Conservation (phyloP, 805 yeast genomes). For the Lachancea fermentati region DNA sequence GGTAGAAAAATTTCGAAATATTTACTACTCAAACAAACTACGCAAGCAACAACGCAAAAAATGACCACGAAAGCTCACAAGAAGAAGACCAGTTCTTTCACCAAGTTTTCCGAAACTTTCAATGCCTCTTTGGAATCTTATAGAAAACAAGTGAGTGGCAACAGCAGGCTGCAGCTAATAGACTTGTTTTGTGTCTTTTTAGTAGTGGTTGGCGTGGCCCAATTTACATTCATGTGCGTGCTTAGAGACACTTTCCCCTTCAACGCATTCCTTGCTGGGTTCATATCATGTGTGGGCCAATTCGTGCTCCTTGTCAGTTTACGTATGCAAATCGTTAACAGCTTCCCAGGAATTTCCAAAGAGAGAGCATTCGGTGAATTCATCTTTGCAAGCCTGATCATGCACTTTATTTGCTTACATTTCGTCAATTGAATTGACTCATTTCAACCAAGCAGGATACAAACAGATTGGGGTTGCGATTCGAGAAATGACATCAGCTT, state of each 20-base stretch:
- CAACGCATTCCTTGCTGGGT: slow-evolving; percentile 94
- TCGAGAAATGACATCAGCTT: not conserved
- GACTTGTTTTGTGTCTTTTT: slow-evolving; percentile 73
- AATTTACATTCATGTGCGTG: slow-evolving; percentile 68
- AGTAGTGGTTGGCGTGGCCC: slow-evolving; percentile 68
- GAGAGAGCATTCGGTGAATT: slow-evolving; percentile 82
- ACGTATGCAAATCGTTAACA: slow-evolving; percentile 60
- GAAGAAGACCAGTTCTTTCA: slow-evolving; percentile 6
- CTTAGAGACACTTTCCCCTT: slow-evolving; percentile 87
- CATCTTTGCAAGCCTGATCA: slow-evolving; percentile 74
- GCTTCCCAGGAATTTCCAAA: slow-evolving; percentile 41
- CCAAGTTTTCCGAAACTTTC: slow-evolving; percentile 26
- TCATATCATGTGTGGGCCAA: slow-evolving; percentile 88
- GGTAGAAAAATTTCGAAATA: not conserved
- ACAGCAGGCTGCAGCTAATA: slow-evolving; percentile 53
- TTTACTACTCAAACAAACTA: not conserved
- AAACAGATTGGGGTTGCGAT: too few species aligned
- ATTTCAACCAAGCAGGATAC: too few species aligned
- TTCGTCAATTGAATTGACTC: slow-evolving; percentile 64
- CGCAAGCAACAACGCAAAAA: not conserved
- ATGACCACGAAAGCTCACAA: slow-evolving; percentile 3
- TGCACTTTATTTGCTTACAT: slow-evolving; percentile 86
- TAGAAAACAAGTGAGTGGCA: slow-evolving; percentile 26
- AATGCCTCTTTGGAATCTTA: slow-evolving; percentile 21
- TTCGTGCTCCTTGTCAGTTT: slow-evolving; percentile 82